Conservation (phyloP, 768 basidiomycete species). For the Tylopilus sp. region DNA sequence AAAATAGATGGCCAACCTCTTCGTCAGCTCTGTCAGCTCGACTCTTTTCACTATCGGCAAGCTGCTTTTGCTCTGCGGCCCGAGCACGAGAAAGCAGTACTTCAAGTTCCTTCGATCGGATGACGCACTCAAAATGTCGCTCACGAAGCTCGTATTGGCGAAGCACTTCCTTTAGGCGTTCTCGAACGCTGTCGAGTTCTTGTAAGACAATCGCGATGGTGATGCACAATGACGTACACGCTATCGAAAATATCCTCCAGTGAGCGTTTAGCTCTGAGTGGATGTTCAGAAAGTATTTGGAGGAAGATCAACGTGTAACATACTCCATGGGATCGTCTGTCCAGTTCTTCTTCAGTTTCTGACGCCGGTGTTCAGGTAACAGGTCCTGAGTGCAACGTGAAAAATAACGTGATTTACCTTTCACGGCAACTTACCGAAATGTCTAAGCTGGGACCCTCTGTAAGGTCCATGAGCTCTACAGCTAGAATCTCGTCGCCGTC, state of each 20-base stretch:
- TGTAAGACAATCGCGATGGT: not conserved
- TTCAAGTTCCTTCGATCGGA: slow-evolving; percentile 89
- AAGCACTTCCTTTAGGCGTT: slow-evolving; percentile 82
- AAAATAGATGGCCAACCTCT: slow-evolving; percentile 51
- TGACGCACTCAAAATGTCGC: slow-evolving; percentile 88
- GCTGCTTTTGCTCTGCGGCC: slow-evolving; percentile 82
- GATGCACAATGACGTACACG: slow-evolving; percentile 52
- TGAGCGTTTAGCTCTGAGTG: slow-evolving; percentile 61
- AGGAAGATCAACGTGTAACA: slow-evolving; percentile 24
- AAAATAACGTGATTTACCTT: not conserved
- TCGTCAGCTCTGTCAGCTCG: slow-evolving; percentile 68
- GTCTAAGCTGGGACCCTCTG: slow-evolving; percentile 60
- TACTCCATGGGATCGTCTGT: slow-evolving; percentile 72
- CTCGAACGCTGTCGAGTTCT: slow-evolving; percentile 57
- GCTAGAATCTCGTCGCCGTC: slow-evolving; percentile 87
- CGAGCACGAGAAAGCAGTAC: slow-evolving; percentile 83
- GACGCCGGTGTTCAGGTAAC: slow-evolving; percentile 56
- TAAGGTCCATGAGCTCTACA: slow-evolving; percentile 88
- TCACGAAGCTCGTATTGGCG: slow-evolving; percentile 88
- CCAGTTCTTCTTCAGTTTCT: slow-evolving; percentile 82
- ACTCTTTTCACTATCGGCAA: slow-evolving; percentile 70
- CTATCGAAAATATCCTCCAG: slow-evolving; percentile 83
- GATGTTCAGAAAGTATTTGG: not conserved
- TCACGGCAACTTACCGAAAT: slow-evolving; percentile 49
- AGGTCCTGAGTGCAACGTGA: slow-evolving; percentile 49